A percentile compares a stretch with the other conserved stretches of the same genome.
Evolutionary conservation across 1,284 basidiomycete species (phyloP).

Genomic region (Pseudozyma hubeiensis): DNA sequence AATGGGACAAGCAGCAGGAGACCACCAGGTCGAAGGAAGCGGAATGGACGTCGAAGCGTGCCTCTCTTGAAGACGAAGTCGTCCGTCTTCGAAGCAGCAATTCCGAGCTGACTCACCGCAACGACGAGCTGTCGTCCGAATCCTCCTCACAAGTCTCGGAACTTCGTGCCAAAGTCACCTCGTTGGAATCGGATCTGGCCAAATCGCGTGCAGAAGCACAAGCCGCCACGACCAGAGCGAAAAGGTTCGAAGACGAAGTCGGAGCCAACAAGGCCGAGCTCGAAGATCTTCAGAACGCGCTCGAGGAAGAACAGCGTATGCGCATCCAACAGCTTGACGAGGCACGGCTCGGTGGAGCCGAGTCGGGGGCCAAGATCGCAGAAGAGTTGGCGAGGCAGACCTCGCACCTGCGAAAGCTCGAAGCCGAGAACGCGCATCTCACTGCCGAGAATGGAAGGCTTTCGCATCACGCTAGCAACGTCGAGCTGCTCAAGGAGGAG

Average conservation of each 20-base stretch:
- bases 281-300: constrained; percentile 46
- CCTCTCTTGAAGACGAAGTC: constrained; percentile 43
- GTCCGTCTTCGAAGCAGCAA: constrained; percentile 32
- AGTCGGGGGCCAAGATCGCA: constrained; percentile 32
- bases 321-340: constrained; percentile 17
- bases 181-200: constrained; percentile 35
- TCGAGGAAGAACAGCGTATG: constrained; percentile 50
- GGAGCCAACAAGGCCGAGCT: constrained; percentile 40
- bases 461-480: constrained; percentile 29
- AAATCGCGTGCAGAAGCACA: constrained; percentile 30
- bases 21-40: constrained; percentile 32
- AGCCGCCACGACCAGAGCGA: constrained; percentile 16
- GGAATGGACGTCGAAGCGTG: constrained; percentile 33
- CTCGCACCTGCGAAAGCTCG: constrained; percentile 42
- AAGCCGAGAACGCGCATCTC: constrained; percentile 46
- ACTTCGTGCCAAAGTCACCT: constrained; percentile 16
- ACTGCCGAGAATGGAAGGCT: constrained; percentile 49
- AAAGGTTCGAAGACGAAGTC: constrained; percentile 27
- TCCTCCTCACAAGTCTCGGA: constrained; percentile 12
- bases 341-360: constrained; percentile 13
- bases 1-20: constrained; percentile 61
- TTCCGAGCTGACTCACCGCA: constrained; percentile 33
- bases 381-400: constrained; percentile 44
- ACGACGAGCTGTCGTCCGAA: constrained; percentile 27
- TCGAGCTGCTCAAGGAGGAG: constrained; percentile 62